phyloP scores from a whole-genome alignment of 78 protist genomes.

The Dictyostelium capitatum region DNA sequence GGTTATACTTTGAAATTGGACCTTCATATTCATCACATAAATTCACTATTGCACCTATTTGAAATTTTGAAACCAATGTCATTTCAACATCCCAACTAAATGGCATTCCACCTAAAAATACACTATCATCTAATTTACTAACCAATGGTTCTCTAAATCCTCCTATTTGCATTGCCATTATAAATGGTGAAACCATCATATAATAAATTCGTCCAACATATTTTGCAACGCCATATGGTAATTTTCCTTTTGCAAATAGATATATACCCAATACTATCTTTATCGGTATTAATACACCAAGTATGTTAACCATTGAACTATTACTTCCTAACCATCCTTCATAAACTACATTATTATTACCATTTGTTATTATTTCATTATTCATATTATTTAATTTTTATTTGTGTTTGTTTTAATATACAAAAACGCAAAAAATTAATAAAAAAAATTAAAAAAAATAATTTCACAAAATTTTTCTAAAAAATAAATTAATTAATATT shows the following conservation, averaged over 20 bases:
- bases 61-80: not conserved
- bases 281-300: slow-evolving; percentile 11
- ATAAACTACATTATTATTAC: not conserved
- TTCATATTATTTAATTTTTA: not conserved
- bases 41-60: slow-evolving; percentile 46
- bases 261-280: slow-evolving; percentile 49
- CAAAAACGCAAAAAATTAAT: not conserved
- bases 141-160: slow-evolving; percentile 53
- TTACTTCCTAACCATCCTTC: not conserved
- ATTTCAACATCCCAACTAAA: not conserved
- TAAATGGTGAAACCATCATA: slow-evolving; percentile 21
- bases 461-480: not conserved
- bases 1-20: slow-evolving; percentile 17
- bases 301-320: not conserved
- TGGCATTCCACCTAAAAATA: slow-evolving; percentile 72
- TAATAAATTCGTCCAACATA: slow-evolving; percentile 59
- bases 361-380: not conserved
- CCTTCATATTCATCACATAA: slow-evolving; percentile 79
- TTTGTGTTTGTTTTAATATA: not conserved
- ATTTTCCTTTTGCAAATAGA: slow-evolving; percentile 52
- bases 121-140: slow-evolving; percentile 45
- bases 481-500: too few relatives aligned
- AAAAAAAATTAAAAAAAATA: not conserved
- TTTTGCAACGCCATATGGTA: slow-evolving; percentile 48
- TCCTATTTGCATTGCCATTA: not conserved